Conservation (phyloP, 2,329 filamentous ascomycete species). For the Corynespora cassiicola region DNA sequence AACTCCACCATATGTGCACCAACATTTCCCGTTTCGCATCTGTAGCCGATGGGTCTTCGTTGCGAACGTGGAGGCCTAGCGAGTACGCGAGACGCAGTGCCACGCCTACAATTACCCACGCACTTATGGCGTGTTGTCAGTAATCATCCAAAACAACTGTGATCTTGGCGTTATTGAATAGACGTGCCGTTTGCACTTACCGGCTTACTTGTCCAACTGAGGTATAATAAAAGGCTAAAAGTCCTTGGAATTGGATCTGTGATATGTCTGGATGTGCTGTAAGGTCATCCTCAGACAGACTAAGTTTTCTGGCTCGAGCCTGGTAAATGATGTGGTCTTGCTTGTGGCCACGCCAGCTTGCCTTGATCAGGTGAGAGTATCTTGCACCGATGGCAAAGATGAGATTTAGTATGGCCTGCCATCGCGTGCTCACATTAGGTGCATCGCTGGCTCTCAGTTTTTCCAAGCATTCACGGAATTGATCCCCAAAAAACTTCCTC, state of each 20-base stretch:
- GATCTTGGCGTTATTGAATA: too few species aligned
- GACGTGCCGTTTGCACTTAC: conserved; percentile 20
- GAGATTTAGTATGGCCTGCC: conserved; percentile 42
- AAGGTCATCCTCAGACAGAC: conserved; percentile 20
- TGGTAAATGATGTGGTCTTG: conserved; percentile 40
- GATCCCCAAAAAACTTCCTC: conserved; percentile 24
- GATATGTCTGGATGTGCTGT: conserved; percentile 35
- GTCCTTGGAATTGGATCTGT: conserved; percentile 35
- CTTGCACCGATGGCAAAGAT: conserved; percentile 44
- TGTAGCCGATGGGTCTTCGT: conserved; percentile 21
- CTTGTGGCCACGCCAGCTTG: conserved; percentile 15
- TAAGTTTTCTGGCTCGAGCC: conserved; percentile 32
- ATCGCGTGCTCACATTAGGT: conserved; percentile 11
- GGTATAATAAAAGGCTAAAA: conserved; percentile 41
- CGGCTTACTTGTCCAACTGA: conserved; percentile 42
- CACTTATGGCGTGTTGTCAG: too few species aligned
- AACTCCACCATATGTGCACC: conserved; percentile 41
- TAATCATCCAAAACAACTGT: too few species aligned
- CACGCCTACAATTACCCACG: conserved; percentile 38
- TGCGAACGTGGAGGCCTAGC: conserved; percentile 38
- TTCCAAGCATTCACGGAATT: conserved; percentile 30
- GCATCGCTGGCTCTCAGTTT: conserved; percentile 5
- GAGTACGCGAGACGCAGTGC: conserved; percentile 34
- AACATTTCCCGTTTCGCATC: conserved; percentile 33
- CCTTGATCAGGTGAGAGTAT: conserved; percentile 30